A percentile compares a stretch with the other conserved stretches of the same genome.
Evolutionary conservation across 352 stramenopile genomes (phyloP).

Genomic region (Aphanomyces stellatus): DNA sequence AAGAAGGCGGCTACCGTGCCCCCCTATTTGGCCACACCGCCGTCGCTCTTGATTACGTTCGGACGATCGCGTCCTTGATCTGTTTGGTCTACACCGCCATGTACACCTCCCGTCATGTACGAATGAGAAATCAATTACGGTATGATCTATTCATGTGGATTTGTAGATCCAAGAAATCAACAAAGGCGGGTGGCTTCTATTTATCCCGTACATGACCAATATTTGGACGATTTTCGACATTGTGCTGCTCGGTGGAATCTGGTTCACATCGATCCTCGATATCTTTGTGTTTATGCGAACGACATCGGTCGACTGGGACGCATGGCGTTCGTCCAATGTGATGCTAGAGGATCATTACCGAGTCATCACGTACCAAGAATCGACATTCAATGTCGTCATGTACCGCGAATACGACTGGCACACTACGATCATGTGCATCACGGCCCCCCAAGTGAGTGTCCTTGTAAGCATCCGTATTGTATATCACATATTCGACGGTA

Average conservation of each 20-base stretch:
- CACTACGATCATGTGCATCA: slow-evolving; percentile 68
- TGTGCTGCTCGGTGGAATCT: slow-evolving; percentile 60
- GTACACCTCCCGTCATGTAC: slow-evolving; percentile 62
- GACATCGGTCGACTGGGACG: background rate
- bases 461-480: too few relatives aligned
- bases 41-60: slow-evolving; percentile 42
- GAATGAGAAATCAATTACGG: background rate
- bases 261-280: slow-evolving; percentile 50
- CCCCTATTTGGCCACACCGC: slow-evolving; percentile 38
- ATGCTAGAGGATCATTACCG: slow-evolving; percentile 35
- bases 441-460: slow-evolving; percentile 29
- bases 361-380: slow-evolving; percentile 50
- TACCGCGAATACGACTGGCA: slow-evolving; percentile 62
- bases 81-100: slow-evolving; percentile 60
- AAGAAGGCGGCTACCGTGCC: slow-evolving; percentile 54
- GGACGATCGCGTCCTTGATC: slow-evolving; percentile 39
- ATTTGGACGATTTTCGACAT: slow-evolving; percentile 76
- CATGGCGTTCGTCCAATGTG: background rate
- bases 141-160: background rate
- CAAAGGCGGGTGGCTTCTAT: background rate
- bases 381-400: slow-evolving; percentile 42
- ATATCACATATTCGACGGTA: slow-evolving; percentile 26
- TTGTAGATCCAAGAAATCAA: background rate
- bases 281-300: slow-evolving; percentile 13
- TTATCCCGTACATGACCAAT: slow-evolving; percentile 44